A percentile compares a stretch with the other conserved stretches of the same genome.
phyloP scores from a whole-genome alignment of 768 basidiomycete genomes.

The Cytidiella melzeri region DNA sequence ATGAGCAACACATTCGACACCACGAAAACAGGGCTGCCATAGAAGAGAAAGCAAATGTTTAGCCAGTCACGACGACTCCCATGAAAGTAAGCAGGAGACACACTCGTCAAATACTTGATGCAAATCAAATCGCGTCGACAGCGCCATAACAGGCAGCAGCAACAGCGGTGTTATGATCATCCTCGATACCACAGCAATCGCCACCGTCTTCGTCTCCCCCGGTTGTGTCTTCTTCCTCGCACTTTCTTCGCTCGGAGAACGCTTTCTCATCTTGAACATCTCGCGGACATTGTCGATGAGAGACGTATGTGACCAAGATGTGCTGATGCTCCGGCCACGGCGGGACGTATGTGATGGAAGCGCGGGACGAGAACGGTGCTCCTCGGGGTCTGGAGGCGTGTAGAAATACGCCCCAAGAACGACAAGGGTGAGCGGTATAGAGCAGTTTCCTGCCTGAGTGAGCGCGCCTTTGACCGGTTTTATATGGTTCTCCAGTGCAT shows the following conservation, averaged over 20 bases:
- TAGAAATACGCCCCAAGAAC: constrained; percentile 94
- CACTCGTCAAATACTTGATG: constrained; percentile 72
- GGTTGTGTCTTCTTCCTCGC: constrained; percentile 23
- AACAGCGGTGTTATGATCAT: constrained; percentile 84
- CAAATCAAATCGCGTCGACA: constrained; percentile 51
- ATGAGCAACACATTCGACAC: constrained; percentile 80
- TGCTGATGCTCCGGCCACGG: constrained; percentile 16
- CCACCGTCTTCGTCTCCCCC: constrained; percentile 79
- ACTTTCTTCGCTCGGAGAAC: constrained; percentile 12
- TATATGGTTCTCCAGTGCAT: constrained; percentile 56
- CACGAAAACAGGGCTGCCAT: constrained; percentile 88
- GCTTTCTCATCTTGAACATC: constrained; percentile 33
- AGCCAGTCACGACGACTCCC: constrained; percentile 2
- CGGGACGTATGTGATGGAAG: constrained; percentile 10
- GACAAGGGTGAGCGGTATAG: constrained; percentile 83
- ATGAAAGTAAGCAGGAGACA: constrained; percentile 26
- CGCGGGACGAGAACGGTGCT: constrained; percentile 5
- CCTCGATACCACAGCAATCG: constrained; percentile 75
- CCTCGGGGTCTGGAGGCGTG: constrained; percentile 28
- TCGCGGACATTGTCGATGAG: constrained; percentile 38
- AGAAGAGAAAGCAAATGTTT: constrained; percentile 3
- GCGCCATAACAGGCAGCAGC: constrained; percentile 69
- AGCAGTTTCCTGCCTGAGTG: constrained; percentile 62
- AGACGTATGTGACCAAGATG: constrained; percentile 25
- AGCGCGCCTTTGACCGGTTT: constrained; percentile 65